phyloP scores from a whole-genome alignment of 2,329 filamentous ascomycete genomes.

The Blastomyces percursus region DNA sequence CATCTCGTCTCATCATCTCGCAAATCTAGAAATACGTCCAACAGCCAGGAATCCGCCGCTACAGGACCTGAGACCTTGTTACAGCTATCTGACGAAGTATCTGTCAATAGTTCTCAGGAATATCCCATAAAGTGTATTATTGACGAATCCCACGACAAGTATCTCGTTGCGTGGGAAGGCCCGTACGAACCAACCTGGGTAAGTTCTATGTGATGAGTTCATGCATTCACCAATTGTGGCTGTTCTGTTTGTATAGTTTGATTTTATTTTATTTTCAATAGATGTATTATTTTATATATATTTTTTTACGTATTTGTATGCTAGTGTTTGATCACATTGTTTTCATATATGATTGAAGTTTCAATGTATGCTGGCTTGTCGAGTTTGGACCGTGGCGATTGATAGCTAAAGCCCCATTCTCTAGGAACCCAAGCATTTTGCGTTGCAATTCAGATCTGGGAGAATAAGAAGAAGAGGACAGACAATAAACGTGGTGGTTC shows the following conservation, averaged over 20 bases:
- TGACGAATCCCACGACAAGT: slow-evolving; percentile 25
- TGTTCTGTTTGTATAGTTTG: not conserved
- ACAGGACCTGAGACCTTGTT: not conserved
- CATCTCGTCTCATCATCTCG: slow-evolving; percentile 1
- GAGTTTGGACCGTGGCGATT: not conserved
- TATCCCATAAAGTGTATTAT: slow-evolving; percentile 29
- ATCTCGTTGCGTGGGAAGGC: slow-evolving; percentile 32
- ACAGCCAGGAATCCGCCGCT: slow-evolving; percentile 1
- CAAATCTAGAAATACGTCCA: not conserved
- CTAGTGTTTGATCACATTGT: not conserved
- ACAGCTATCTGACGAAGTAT: not conserved
- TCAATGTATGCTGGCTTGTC: not conserved
- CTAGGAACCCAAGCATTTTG: slow-evolving; percentile 29
- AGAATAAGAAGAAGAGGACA: slow-evolving; percentile 18
- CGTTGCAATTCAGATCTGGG: slow-evolving; percentile 22
- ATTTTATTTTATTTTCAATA: not conserved
- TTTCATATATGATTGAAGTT: not conserved
- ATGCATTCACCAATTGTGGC: not conserved
- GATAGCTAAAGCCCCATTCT: not conserved
- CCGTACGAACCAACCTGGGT: slow-evolving; percentile 30
- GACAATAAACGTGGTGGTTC: slow-evolving; percentile 9
- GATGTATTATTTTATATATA: not conserved
- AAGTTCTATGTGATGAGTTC: slow-evolving; percentile 14
- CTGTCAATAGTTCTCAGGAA: slow-evolving; percentile 21
- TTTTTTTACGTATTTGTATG: not conserved